Percentiles rank a stretch among this genome's conserved stretches.
These are phyloP conservation scores for Russula earlei DNA, from an alignment of 768 basidiomycete genomes.

Conservation along the genomic window DNA sequence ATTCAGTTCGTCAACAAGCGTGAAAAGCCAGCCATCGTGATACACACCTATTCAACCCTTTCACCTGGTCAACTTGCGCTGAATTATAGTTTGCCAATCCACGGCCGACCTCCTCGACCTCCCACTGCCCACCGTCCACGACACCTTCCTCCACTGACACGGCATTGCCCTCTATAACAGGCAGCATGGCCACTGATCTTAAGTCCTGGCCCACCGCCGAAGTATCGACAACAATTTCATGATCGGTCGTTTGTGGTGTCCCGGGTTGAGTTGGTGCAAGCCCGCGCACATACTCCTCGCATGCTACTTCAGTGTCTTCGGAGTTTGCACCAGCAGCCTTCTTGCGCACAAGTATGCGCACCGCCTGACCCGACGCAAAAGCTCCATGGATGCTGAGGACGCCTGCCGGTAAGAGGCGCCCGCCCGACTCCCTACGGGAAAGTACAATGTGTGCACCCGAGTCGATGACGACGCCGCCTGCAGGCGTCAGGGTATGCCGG, in stretches of 20 bases:
- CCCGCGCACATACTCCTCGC: constrained; percentile 30
- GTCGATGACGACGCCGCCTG: constrained; percentile 85
- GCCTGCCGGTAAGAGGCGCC: constrained; percentile 84
- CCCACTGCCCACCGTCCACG: constrained; percentile 42
- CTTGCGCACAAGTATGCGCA: constrained; percentile 61
- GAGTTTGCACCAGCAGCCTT: constrained; percentile 21
- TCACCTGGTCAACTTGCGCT: constrained; percentile 78
- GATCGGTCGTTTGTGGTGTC: constrained; percentile 44
- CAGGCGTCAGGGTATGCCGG: constrained; percentile 83
- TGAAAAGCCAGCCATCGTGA: background rate
- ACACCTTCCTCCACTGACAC: constrained; percentile 21
- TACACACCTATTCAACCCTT: constrained; percentile 78
- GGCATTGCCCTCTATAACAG: constrained; percentile 24
- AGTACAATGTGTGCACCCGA: constrained; percentile 82
- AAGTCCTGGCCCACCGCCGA: background rate
- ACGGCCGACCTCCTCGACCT: constrained; percentile 84
- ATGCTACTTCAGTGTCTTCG: constrained; percentile 13
- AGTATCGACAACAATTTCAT: constrained; percentile 30
- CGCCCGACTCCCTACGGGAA: constrained; percentile 78
- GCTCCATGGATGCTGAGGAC: constrained; percentile 79
- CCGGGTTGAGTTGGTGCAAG: constrained; percentile 42
- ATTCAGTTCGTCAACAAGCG: constrained; percentile 2
- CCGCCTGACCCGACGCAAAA: constrained; percentile 93
- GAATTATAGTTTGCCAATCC: constrained; percentile 96
- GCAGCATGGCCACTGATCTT: constrained; percentile 18